Percentiles rank a stretch among this genome's conserved stretches.
Conservation (phyloP, 176 grass and related monocot species). For the Triticum monococcum region DNA sequence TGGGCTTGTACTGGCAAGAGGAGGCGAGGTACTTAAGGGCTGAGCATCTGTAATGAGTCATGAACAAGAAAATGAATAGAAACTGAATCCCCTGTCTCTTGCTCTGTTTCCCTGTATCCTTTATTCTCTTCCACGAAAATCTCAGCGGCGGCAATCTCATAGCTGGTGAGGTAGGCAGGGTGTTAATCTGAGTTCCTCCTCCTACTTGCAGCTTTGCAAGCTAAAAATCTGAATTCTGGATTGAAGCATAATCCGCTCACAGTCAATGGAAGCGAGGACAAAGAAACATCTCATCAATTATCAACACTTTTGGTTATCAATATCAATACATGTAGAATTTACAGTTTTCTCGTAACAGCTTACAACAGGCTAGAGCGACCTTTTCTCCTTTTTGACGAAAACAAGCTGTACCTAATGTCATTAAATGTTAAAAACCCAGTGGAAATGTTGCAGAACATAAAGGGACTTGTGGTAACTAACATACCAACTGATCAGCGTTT, state of each 20-base stretch:
- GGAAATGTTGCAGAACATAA: neutral
- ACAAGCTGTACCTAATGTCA: neutral
- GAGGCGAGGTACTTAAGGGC: too few relatives aligned
- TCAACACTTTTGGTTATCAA: neutral
- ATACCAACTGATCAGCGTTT: neutral
- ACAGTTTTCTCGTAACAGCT: neutral
- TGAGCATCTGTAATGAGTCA: too few relatives aligned
- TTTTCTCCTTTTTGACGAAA: neutral
- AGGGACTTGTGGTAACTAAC: neutral
- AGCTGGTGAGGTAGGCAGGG: too few relatives aligned
- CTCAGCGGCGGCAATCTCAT: too few relatives aligned
- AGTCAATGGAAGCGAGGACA: neutral
- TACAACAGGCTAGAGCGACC: neutral
- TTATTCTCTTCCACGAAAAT: too few relatives aligned
- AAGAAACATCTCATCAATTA: neutral
- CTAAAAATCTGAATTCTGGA: neutral
- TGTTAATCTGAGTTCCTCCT: neutral
- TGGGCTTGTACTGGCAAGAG: too few relatives aligned
- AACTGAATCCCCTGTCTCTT: too few relatives aligned
- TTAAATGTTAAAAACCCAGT: neutral
- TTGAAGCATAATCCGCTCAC: too few relatives aligned
- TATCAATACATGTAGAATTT: neutral
- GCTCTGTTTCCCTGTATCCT: too few relatives aligned
- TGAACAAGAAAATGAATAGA: too few relatives aligned
- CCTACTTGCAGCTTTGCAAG: neutral